Base-by-base conservation (phyloP, 257 asterid species). In the Ajuga chamaepitys region DNA sequence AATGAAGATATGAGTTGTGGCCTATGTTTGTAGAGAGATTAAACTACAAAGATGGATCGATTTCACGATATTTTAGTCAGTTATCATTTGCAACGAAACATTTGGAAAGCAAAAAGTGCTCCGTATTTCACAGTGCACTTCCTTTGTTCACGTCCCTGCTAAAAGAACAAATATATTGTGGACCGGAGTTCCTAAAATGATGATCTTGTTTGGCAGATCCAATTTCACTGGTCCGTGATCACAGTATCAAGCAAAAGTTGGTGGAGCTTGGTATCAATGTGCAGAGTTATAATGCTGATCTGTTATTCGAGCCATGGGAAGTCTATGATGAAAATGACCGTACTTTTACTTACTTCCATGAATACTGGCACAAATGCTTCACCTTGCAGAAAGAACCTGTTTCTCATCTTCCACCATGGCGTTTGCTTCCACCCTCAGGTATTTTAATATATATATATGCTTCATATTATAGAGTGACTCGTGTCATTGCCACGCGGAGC, bases 251-350 rank as follows among this genome's bases (percentile, higher is more conserved):
- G 75, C 88, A 89, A 60, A 86, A 82, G 75, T 59, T 94, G 69
- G 81, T 75, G 17, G 95, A 94, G 66, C 81, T 67, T 25, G 92
- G 95, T 32, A 62, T 89, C 56, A 63, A 78, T 5, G 95, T 94
- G 56, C 86, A 88, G 60, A 82, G 95, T 85, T 87, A 70, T 57
- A 88, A 85, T 9, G 82, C 90, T 1, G 96, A 94, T 63, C 81
- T 89, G 50, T 65, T 94, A 66, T 75, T 81, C 21, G 96, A 89
- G 73, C 99, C 97, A 4, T 94, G 99, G 99, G 97, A 94, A 71
- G 87, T 85, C 9, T 83, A 77, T 60, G 84, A 82, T 69, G 89
- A 86, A 13, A 77, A 80, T 9, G 88, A 86, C 11, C 77, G 71
- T n/a, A 81, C 85, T 44, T 83, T 86, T 62, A 85, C 91, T 7